phyloP scores from a whole-genome alignment of 805 yeast genomes.

The Cyberlindnera mrakii region DNA sequence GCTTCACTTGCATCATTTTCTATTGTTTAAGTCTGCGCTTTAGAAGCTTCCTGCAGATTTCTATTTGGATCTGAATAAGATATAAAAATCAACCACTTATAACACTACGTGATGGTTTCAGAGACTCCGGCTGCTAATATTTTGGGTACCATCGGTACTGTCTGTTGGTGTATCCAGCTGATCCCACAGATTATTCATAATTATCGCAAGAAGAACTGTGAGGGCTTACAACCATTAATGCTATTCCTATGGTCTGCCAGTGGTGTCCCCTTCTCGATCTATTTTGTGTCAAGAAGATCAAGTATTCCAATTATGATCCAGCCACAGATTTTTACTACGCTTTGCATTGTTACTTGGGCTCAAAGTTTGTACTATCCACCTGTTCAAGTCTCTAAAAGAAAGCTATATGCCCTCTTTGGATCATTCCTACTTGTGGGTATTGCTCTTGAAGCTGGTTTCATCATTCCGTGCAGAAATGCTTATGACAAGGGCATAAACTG shows the following conservation, averaged over 20 bases:
- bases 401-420: conserved; percentile 30
- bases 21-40: no score
- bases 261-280: conserved; percentile 84
- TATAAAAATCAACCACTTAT: no score
- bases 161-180: conserved; percentile 88
- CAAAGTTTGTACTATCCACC: conserved; percentile 80
- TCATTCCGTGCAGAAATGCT: conserved; percentile 59
- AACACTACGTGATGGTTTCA: conserved; percentile 1
- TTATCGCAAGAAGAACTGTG: conserved; percentile 68
- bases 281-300: conserved; percentile 65
- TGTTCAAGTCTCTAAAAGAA: conserved; percentile 28
- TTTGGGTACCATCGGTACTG: conserved; percentile 82
- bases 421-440: conserved; percentile 39
- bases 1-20: no score
- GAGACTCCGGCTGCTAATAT: conserved; percentile 52
- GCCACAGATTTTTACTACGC: conserved; percentile 74
- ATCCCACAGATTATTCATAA: conserved; percentile 80
- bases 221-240: conserved; percentile 82
- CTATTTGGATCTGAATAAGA: no score
- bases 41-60: no score
- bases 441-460: conserved; percentile 65
- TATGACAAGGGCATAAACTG: conserved; percentile 48
- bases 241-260: conserved; percentile 68
- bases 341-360: conserved; percentile 60
- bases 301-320: conserved; percentile 78